A percentile compares a stretch with the other conserved stretches of the same genome.
These are phyloP conservation scores for grape (Vitis vinifera) DNA, from an alignment of 164 flowering plant species.

Conservation along the genomic window DNA sequence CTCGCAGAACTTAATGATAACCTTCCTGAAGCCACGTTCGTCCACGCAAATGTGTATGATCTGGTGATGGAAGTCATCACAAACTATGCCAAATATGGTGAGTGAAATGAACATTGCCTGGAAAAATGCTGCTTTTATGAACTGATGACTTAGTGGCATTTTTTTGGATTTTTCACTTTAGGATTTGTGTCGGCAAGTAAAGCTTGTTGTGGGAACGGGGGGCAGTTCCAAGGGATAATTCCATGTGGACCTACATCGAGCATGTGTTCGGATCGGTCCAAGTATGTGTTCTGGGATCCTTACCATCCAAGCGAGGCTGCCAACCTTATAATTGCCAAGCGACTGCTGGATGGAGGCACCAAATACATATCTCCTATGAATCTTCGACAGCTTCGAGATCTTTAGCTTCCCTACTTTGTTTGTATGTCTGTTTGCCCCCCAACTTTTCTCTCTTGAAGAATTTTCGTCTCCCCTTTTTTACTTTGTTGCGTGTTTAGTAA, in stretches of 20 bases:
- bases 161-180: constrained; percentile 16
- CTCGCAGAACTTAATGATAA: constrained; percentile 59
- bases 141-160: too few relatives aligned
- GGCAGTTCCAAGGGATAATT: constrained; percentile 78
- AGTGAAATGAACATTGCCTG: not conserved
- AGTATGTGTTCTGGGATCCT: constrained; percentile 94
- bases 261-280: constrained; percentile 63
- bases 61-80: constrained; percentile 79
- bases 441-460: too few relatives aligned
- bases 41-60: constrained; percentile 77
- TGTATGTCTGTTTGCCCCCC: too few relatives aligned
- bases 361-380: constrained; percentile 72
- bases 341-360: constrained; percentile 64
- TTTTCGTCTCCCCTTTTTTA: too few relatives aligned
- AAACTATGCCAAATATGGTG: constrained; percentile 73
- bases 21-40: constrained; percentile 76
- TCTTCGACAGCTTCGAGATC: constrained; percentile 71
- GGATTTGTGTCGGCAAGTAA: constrained; percentile 68
- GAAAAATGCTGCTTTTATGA: not conserved
- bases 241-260: constrained; percentile 88
- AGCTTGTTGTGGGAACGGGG: constrained; percentile 95
- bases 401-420: constrained; percentile 8
- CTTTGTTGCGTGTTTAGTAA: too few relatives aligned
- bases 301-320: constrained; percentile 99
- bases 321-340: constrained; percentile 75